Percentiles rank a stretch among this genome's conserved stretches.
These are phyloP conservation scores for Macrophomina tecta DNA, from an alignment of 2,329 filamentous ascomycete species.

Conservation along the genomic window DNA sequence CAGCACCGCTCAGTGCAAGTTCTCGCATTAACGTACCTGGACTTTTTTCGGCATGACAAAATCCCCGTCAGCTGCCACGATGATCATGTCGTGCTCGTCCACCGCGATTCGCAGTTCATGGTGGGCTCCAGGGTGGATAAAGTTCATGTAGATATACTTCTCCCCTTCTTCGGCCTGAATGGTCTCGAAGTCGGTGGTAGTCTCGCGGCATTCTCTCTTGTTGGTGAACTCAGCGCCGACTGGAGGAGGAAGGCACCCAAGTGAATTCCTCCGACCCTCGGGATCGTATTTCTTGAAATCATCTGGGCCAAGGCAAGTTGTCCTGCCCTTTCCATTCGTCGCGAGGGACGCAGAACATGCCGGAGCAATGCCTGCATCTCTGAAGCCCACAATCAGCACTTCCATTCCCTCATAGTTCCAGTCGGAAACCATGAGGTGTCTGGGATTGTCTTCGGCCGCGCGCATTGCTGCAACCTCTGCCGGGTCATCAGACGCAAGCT, in stretches of 20 bases:
- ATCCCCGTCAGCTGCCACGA: conserved; percentile 33
- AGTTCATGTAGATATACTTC: conserved; percentile 31
- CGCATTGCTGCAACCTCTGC: conserved; percentile 53
- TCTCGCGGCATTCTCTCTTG: conserved; percentile 30
- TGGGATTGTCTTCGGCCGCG: conserved; percentile 55
- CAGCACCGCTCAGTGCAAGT: not conserved
- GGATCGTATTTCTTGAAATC: conserved; percentile 20
- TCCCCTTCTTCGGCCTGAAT: conserved; percentile 30
- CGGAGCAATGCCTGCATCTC: not conserved
- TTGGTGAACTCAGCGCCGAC: conserved; percentile 30
- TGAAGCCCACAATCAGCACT: not conserved
- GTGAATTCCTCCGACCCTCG: conserved; percentile 24
- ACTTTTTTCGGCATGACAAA: conserved; percentile 32
- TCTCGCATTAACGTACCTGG: conserved; percentile 27
- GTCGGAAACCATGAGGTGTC: conserved; percentile 62
- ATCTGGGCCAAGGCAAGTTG: not conserved
- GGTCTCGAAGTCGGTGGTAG: conserved; percentile 31
- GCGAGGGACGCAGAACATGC: conserved; percentile 52
- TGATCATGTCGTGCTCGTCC: conserved; percentile 33
- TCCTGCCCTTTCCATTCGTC: conserved; percentile 64
- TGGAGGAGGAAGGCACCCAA: conserved; percentile 29
- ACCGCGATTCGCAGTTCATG: conserved; percentile 32
- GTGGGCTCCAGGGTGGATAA: conserved; percentile 32
- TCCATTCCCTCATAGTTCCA: conserved; percentile 51
- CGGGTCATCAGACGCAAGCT: conserved; percentile 52